These are phyloP conservation scores for Chlorella sp. DNA, from an alignment of 139 green algal species.

Conservation along the genomic window DNA sequence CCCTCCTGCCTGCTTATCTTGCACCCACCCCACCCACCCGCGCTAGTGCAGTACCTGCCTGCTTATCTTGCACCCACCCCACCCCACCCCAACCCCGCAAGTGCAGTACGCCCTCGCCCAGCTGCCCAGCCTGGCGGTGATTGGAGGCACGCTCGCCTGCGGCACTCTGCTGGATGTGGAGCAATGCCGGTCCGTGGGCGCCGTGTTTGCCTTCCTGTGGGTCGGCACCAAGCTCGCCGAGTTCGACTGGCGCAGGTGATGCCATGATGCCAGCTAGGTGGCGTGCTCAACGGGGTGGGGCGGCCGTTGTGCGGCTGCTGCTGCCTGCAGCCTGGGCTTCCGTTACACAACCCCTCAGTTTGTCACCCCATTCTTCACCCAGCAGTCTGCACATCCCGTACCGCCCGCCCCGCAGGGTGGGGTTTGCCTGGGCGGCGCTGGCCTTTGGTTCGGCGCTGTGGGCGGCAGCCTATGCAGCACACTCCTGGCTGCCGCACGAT, in stretches of 20 bases:
- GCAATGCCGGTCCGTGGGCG: not conserved
- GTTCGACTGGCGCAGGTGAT: constrained; percentile 4
- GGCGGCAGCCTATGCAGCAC: not conserved
- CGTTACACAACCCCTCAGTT: too few species aligned
- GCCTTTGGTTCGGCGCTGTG: constrained; percentile 5
- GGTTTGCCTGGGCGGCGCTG: constrained; percentile 12
- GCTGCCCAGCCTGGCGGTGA: constrained; percentile 3
- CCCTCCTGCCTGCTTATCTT: not conserved
- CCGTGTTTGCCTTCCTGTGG: constrained; percentile 22
- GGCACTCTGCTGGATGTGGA: constrained; percentile 14
- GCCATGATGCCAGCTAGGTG: too few species aligned
- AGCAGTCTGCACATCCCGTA: not conserved
- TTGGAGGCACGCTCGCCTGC: constrained; percentile 9
- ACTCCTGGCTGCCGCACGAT: not conserved
- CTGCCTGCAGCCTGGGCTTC: too few species aligned
- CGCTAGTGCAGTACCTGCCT: too few species aligned
- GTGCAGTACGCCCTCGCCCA: not conserved
- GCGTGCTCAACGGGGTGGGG: not conserved
- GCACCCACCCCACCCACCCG: not conserved
- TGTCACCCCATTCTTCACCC: not conserved
- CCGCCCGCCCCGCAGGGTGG: not conserved
- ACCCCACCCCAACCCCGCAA: not conserved
- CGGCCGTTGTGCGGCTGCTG: not conserved
- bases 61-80: not conserved
- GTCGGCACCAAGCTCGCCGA: not conserved